Conservation (phyloP, 192 early-diverging fungal species). For the Radiomyces spectabilis region DNA sequence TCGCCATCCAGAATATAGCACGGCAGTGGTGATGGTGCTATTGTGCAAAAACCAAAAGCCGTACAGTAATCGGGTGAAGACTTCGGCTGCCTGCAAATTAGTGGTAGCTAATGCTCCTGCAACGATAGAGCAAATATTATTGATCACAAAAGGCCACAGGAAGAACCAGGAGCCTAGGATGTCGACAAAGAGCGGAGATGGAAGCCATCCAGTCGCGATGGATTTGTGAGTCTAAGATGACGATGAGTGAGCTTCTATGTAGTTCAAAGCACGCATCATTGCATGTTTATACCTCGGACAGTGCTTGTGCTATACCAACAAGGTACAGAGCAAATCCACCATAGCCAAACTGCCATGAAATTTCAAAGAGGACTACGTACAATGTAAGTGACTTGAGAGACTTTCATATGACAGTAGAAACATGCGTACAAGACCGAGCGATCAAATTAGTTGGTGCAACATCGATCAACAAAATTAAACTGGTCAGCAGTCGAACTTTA, state of each 20-base stretch:
- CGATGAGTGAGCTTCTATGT: not conserved
- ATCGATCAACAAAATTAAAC: conserved; percentile 11
- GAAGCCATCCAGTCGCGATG: conserved; percentile 15
- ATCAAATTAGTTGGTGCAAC: conserved; percentile 3
- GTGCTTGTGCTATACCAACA: conserved; percentile 23
- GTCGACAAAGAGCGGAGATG: conserved; percentile 11
- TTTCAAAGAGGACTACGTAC: not conserved
- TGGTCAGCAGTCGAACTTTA: conserved; percentile 14
- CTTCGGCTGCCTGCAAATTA: not conserved
- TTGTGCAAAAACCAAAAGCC: conserved; percentile 20
- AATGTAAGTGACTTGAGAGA: no score
- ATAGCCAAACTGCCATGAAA: conserved; percentile 24
- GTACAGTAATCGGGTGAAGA: conserved; percentile 16
- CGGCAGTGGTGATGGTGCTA: not conserved
- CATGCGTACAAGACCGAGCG: conserved; percentile 15
- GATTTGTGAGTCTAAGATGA: conserved; percentile 12
- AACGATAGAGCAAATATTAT: conserved; percentile 13
- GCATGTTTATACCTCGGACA: conserved; percentile 9
- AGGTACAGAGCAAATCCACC: conserved; percentile 19
- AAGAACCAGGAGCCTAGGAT: conserved; percentile 8
- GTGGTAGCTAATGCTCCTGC: conserved; percentile 4
- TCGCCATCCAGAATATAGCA: conserved; percentile 13
- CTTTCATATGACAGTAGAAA: no score
- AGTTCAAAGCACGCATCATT: not conserved
- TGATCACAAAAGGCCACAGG: conserved; percentile 10